Percentiles rank a stretch among this genome's conserved stretches.
phyloP scores from a whole-genome alignment of 331 rosid genomes.

The Spiraea crenata region DNA sequence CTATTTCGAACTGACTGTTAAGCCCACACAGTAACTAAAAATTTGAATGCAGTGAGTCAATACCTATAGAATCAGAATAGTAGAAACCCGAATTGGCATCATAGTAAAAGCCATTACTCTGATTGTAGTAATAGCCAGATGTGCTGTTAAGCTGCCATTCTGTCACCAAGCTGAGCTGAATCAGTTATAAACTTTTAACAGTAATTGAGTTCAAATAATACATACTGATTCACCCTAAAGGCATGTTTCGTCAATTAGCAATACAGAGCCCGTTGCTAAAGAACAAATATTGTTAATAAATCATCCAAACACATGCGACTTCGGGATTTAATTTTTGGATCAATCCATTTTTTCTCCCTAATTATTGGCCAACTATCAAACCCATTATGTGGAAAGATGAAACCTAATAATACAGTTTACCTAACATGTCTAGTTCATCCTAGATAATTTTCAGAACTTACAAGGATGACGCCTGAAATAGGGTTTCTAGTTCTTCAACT shows the following conservation, averaged over 20 bases:
- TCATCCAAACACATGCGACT: neutral
- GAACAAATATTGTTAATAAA: neutral
- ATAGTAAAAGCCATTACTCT: constrained; percentile 73
- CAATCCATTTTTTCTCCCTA: neutral
- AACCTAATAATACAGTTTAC: neutral
- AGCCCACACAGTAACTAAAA: neutral
- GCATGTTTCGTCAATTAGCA: neutral
- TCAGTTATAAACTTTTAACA: constrained; percentile 47
- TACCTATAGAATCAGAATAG: constrained; percentile 85
- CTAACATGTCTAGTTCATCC: constrained; percentile 4
- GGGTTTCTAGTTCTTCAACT: too few relatives aligned
- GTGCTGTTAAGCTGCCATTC: constrained; percentile 80
- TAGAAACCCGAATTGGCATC: constrained; percentile 88
- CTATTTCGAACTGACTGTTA: neutral
- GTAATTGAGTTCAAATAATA: constrained; percentile 22
- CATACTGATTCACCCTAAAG: neutral
- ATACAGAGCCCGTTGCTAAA: neutral
- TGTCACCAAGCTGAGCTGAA: constrained; percentile 50
- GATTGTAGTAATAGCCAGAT: constrained; percentile 82
- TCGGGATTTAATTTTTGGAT: neutral
- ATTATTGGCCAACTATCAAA: neutral
- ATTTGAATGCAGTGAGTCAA: constrained; percentile 5
- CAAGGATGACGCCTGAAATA: neutral
- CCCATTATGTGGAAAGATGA: neutral
- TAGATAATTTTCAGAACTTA: neutral